Evolutionary conservation across 176 grass and related monocot genomes (phyloP), one percentile per base, ranked within the genome.

Genomic region (Phoenix roebelenii): DNA sequence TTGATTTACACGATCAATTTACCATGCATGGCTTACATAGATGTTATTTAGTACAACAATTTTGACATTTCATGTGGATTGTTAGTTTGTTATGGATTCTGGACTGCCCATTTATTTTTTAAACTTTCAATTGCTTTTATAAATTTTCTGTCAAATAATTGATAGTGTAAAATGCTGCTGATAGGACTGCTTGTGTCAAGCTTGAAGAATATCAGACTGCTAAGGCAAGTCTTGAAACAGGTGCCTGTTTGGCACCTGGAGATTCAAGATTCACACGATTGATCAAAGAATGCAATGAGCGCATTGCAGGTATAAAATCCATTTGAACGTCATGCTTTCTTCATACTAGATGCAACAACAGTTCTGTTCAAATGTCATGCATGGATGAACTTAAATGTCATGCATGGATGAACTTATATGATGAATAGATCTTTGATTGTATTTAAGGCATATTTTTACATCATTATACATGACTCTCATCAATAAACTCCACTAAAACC

Each of bases 121-220:
- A 17, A 23, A 22, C 4, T 28, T 49, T 30, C 64, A 39, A 3
- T n/a, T 18, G 26, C 18, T 51, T 5, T 22, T 64, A 49, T 7
- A 39, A n/a, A n/a, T 35, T 39, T 6, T 22, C 65, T 54, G 16
- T 52, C 29, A 12, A 29, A 1, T n/a, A 44, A 51, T n/a, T 18
- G 58, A 30, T 25, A 59, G 29, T 57, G 7, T 23, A 58, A 66
- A 16, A 49, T 50, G 25, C 1, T 44, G 29, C 5, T 16, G 35
- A 59, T 52, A 82, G 79, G 54, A 82, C 68, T 71, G 81, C 77
- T 54, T 79, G 74, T 67, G 72, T 79, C 44, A 79, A 79, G 62
- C 71, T 89, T 44, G 74, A 76, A 74, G 77, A 85, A 26, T 89
- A 76, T 65, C 77, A 76, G 52, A 75, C 62, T 55, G 82, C 82